Percentiles rank a stretch among this genome's conserved stretches.
These are phyloP conservation scores for Aureobasidium sp. DNA, from an alignment of 2,329 filamentous ascomycete genomes.

Conservation along the genomic window DNA sequence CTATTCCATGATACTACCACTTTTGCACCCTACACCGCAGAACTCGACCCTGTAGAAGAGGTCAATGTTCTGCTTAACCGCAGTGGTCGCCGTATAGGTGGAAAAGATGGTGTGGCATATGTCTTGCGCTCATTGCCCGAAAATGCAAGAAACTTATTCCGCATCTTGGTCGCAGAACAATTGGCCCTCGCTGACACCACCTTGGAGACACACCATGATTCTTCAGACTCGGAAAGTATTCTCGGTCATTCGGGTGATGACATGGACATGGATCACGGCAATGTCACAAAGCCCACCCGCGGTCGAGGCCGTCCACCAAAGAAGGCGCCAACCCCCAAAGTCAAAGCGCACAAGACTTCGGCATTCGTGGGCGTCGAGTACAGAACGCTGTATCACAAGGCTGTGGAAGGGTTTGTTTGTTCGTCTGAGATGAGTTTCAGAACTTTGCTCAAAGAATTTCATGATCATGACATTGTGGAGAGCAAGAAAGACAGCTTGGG, in stretches of 20 bases:
- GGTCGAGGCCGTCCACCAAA: conserved; percentile 13
- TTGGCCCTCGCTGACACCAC: conserved; percentile 53
- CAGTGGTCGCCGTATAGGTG: conserved; percentile 69
- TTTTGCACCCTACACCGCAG: conserved; percentile 63
- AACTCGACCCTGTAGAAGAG: conserved; percentile 79
- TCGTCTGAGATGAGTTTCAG: conserved; percentile 94
- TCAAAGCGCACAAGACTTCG: not conserved
- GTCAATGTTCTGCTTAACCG: conserved; percentile 81
- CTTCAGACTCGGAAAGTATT: not conserved
- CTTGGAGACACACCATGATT: conserved; percentile 20
- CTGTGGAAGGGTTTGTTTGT: conserved; percentile 93
- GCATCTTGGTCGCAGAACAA: conserved; percentile 75
- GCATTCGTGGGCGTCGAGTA: conserved; percentile 68
- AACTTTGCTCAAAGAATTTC: conserved; percentile 91
- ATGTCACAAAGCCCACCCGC: conserved; percentile 20
- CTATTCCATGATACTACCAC: conserved; percentile 93
- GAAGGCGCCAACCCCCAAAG: not conserved
- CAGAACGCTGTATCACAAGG: conserved; percentile 84
- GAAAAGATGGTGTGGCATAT: conserved; percentile 84
- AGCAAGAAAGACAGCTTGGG: conserved; percentile 78
- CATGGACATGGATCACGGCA: conserved; percentile 17
- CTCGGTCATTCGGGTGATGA: conserved; percentile 12
- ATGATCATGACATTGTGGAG: conserved; percentile 96
- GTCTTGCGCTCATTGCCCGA: conserved; percentile 85
- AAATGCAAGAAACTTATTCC: conserved; percentile 82